These are phyloP conservation scores for Phytophthora sp. DNA, from an alignment of 352 stramenopile genomes.

Conservation along the genomic window DNA sequence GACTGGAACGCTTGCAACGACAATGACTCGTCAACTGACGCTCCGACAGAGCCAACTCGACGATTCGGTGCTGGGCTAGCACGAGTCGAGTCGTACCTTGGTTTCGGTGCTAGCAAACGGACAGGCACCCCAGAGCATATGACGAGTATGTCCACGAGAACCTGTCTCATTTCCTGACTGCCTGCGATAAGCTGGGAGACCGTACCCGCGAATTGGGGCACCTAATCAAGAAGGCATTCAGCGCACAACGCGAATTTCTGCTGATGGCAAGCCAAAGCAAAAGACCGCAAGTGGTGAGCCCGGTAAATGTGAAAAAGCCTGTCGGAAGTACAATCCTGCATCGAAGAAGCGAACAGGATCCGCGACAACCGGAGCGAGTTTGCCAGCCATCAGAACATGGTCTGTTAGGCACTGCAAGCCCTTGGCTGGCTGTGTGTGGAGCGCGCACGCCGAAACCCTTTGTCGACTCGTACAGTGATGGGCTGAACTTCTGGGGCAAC, in stretches of 20 bases:
- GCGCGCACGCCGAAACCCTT: conserved; percentile 94
- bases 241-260: no score
- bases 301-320: no score
- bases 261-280: no score
- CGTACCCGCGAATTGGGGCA: no score
- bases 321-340: neutral
- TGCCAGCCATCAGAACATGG: neutral
- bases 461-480: conserved; percentile 95
- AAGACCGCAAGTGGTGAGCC: no score
- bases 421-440: neutral
- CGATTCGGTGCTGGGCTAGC: neutral
- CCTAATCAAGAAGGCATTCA: no score
- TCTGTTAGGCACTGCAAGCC: neutral
- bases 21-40: neutral
- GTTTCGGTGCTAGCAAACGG: no score
- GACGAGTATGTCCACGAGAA: no score
- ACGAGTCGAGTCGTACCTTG: neutral
- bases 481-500: conserved; percentile 97
- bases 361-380: neutral
- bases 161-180: no score
- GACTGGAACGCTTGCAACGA: neutral
- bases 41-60: neutral
- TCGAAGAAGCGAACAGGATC: neutral
- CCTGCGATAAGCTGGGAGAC: no score
- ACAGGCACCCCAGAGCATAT: no score